Evolutionary conservation across 768 basidiomycete genomes (phyloP).

Genomic region (Sporobolomyces roseus): DNA sequence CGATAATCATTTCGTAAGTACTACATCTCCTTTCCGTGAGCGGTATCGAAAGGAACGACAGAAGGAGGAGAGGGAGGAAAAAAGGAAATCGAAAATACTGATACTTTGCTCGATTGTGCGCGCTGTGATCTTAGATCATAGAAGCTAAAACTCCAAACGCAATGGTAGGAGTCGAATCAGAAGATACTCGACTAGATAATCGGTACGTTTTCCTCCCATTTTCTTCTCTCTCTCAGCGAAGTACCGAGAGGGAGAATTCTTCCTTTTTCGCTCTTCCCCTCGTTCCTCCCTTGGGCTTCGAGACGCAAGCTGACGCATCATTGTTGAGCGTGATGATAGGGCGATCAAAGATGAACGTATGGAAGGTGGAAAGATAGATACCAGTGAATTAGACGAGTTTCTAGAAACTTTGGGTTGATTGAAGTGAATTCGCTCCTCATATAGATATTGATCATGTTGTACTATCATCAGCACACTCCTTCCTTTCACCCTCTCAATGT

Average conservation of each 20-base stretch:
- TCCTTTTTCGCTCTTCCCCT: neutral
- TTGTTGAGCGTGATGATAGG: neutral
- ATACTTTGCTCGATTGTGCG: neutral
- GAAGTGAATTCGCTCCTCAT: too few species aligned
- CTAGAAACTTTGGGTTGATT: conserved; percentile 21
- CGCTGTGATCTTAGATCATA: conserved; percentile 60
- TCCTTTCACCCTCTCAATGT: too few species aligned
- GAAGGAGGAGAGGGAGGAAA: neutral
- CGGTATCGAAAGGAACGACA: neutral
- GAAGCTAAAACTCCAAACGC: conserved; percentile 88
- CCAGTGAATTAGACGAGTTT: conserved; percentile 23
- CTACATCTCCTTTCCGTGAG: neutral
- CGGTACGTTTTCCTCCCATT: conserved; percentile 56
- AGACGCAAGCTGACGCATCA: too few species aligned
- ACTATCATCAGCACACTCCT: too few species aligned
- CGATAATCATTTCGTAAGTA: conserved; percentile 91
- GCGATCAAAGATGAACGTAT: conserved; percentile 29
- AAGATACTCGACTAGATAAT: conserved; percentile 80
- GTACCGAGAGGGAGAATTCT: neutral
- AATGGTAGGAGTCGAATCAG: conserved; percentile 79
- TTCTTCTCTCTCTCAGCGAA: neutral
- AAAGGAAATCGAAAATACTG: neutral
- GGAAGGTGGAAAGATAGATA: conserved; percentile 13
- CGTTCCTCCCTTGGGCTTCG: neutral
- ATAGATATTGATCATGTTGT: too few species aligned